Evolutionary conservation across 2,329 filamentous ascomycete species (phyloP).

Genomic region (Fusarium sp.): DNA sequence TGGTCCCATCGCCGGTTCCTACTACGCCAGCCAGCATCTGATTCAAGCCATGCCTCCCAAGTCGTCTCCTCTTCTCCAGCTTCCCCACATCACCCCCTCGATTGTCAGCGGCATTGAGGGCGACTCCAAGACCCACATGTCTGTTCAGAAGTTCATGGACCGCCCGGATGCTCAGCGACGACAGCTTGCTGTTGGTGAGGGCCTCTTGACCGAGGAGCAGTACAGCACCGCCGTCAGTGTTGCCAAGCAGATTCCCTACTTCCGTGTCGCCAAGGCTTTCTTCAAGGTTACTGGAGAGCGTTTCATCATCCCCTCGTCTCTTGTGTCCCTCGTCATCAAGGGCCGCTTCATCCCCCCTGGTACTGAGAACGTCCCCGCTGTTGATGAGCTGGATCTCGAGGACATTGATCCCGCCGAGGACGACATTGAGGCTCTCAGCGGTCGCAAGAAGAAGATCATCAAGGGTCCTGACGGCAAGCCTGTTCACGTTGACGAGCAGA

Average conservation of each 20-base stretch:
- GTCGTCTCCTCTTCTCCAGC: constrained; percentile 88
- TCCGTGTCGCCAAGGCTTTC: constrained; percentile 91
- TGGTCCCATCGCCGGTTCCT: constrained; percentile 83
- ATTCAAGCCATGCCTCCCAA: constrained; percentile 90
- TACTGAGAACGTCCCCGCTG: constrained; percentile 76
- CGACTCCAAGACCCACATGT: constrained; percentile 79
- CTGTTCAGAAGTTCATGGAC: constrained; percentile 89
- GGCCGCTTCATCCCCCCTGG: constrained; percentile 93
- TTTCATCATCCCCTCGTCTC: constrained; percentile 88
- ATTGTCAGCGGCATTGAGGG: constrained; percentile 77
- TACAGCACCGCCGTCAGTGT: constrained; percentile 81
- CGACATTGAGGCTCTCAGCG: constrained; percentile 86
- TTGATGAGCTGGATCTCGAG: constrained; percentile 84
- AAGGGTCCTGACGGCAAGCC: constrained; percentile 71
- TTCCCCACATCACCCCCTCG: constrained; percentile 83
- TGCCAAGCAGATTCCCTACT: constrained; percentile 84
- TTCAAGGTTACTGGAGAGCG: constrained; percentile 98
- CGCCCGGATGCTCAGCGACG: constrained; percentile 80
- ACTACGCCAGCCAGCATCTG: constrained; percentile 84
- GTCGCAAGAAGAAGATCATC: constrained; percentile 76
- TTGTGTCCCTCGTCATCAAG: constrained; percentile 96
- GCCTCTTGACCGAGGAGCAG: constrained; percentile 78
- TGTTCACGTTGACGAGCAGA: constrained; percentile 68
- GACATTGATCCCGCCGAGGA: constrained; percentile 94
- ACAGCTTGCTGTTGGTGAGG: constrained; percentile 75